Percentiles rank a stretch among this genome's conserved stretches.
Evolutionary conservation across 176 grass and related monocot genomes (phyloP).

Genomic region (Oryza rufipogon): DNA sequence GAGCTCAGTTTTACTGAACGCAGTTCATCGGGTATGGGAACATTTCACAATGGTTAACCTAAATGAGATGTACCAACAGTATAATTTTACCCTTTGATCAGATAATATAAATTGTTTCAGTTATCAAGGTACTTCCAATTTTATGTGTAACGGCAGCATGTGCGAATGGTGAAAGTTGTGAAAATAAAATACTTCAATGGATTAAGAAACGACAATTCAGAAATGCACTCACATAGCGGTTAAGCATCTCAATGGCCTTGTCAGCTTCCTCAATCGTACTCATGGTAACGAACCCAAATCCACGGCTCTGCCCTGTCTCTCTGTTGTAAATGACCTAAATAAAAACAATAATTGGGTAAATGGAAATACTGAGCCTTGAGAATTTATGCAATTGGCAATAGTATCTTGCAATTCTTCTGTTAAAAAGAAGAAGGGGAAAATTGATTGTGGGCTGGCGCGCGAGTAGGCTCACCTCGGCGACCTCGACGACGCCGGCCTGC

Average conservation of each 20-base stretch:
- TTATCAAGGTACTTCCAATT: constrained; percentile 1
- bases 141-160: background rate
- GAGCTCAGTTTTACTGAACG: background rate
- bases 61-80: background rate
- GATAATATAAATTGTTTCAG: constrained; percentile 17
- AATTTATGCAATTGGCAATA: background rate
- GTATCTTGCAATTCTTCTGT: background rate
- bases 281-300: constrained; percentile 91
- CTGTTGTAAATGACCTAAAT: constrained; percentile 67
- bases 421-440: too few species aligned
- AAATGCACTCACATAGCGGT: constrained; percentile 65
- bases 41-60: background rate
- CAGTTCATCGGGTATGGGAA: background rate
- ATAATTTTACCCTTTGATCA: background rate
- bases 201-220: background rate
- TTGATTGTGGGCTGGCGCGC: background rate
- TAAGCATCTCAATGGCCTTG: constrained; percentile 72
- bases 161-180: background rate
- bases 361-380: background rate
- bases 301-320: constrained; percentile 67
- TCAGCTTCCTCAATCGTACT: constrained; percentile 83
- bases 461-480: constrained; percentile 71
- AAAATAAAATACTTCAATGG: background rate
- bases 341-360: background rate
- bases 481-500: constrained; percentile 74